These are phyloP conservation scores for Tetrapisispora pingtungensis DNA, from an alignment of 805 yeast species.

Conservation along the genomic window DNA sequence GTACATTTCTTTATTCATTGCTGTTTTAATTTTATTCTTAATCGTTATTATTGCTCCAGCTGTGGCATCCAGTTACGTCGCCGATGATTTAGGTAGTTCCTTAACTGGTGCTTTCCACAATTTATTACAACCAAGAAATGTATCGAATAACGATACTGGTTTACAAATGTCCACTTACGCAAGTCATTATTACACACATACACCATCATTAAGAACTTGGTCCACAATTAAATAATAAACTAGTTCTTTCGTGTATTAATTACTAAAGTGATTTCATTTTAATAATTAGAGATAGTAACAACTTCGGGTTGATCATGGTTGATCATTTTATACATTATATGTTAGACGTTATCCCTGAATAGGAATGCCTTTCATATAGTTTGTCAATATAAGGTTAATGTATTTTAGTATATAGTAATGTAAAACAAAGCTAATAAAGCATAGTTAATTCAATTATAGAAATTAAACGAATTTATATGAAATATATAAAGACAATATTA, in stretches of 20 bases:
- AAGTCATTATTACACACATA: conserved; percentile 35
- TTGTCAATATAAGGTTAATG: conserved; percentile 2
- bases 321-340: not conserved
- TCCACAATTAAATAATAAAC: conserved; percentile 35
- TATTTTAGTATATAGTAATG: conserved; percentile 4
- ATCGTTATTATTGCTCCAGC: conserved; percentile 87
- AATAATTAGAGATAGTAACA: not conserved
- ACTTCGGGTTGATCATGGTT: conserved; percentile 1
- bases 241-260: not conserved
- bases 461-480: not conserved
- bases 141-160: conserved; percentile 78
- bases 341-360: not conserved
- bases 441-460: not conserved
- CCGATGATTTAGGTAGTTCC: conserved; percentile 22
- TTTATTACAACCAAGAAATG: conserved; percentile 82
- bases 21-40: conserved; percentile 57
- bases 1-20: conserved; percentile 74
- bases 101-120: conserved; percentile 44
- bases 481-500: not conserved
- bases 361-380: not conserved
- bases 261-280: not conserved
- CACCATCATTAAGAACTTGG: conserved; percentile 46
- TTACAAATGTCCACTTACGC: conserved; percentile 26
- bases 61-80: conserved; percentile 54
- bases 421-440: not conserved